These are phyloP conservation scores for Bretschneidera sinensis DNA, from an alignment of 345 rosid species.

Conservation along the genomic window DNA sequence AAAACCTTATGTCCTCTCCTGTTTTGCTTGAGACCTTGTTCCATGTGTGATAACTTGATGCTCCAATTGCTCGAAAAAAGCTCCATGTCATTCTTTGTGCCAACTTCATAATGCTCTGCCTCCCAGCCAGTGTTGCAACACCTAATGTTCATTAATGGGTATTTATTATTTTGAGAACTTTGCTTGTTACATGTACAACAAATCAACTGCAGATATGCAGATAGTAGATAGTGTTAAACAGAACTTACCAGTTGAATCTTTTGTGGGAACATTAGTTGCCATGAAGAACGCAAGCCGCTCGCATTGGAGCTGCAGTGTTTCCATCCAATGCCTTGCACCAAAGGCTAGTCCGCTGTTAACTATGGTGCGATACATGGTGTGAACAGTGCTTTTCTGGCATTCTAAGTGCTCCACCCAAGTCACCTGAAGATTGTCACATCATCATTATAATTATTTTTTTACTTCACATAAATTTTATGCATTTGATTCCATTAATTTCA, in stretches of 20 bases:
- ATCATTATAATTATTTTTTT: no score
- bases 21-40: slow-evolving; percentile 78
- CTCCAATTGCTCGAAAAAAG: slow-evolving; percentile 79
- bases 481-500: no score
- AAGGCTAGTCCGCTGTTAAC: slow-evolving; percentile 90
- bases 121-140: slow-evolving; percentile 86
- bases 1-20: slow-evolving; percentile 84
- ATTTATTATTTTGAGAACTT: neutral
- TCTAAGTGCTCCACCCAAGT: slow-evolving; percentile 94
- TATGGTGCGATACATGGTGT: slow-evolving; percentile 64
- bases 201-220: neutral
- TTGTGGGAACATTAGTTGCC: slow-evolving; percentile 99
- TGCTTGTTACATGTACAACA: neutral
- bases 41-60: slow-evolving; percentile 95
- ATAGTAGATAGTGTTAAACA: neutral
- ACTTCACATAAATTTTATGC: no score
- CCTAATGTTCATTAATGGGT: slow-evolving; percentile 32
- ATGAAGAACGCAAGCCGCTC: slow-evolving; percentile 93
- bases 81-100: slow-evolving; percentile 88
- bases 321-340: slow-evolving; percentile 91
- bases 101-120: slow-evolving; percentile 87
- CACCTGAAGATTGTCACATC: slow-evolving; percentile 39
- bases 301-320: slow-evolving; percentile 81
- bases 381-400: slow-evolving; percentile 67
- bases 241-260: slow-evolving; percentile 76